These are phyloP conservation scores for Eremomyces bilateralis DNA, from an alignment of 495 filamentous ascomycete species.

Conservation along the genomic window DNA sequence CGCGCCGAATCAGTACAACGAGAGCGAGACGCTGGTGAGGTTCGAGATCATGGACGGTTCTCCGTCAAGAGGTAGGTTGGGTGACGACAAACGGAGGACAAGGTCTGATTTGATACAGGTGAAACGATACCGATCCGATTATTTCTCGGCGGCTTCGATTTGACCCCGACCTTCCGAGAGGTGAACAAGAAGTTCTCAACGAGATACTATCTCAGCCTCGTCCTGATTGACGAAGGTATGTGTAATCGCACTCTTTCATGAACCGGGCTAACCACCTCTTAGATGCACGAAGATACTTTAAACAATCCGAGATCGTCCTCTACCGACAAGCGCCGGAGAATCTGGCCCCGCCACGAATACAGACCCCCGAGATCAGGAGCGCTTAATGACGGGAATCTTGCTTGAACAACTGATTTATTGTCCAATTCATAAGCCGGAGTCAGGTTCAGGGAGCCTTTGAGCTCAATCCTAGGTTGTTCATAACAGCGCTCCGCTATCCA, in stretches of 20 bases:
- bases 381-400: too few species aligned
- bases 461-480: too few species aligned
- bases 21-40: slow-evolving; percentile 92
- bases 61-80: slow-evolving; percentile 1
- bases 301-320: slow-evolving; percentile 96
- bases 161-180: slow-evolving; percentile 96
- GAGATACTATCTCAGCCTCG: slow-evolving; percentile 88
- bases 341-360: slow-evolving; percentile 9
- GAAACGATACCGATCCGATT: slow-evolving; percentile 96
- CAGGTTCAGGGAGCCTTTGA: too few species aligned
- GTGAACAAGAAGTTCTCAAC: slow-evolving; percentile 99
- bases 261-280: not conserved
- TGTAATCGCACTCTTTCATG: not conserved
- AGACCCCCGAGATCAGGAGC: too few species aligned
- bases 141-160: slow-evolving; percentile 93
- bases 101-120: slow-evolving; percentile 21
- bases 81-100: slow-evolving; percentile 31
- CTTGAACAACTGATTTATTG: too few species aligned
- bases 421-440: too few species aligned
- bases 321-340: slow-evolving; percentile 76
- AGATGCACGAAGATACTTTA: slow-evolving; percentile 97
- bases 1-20: slow-evolving; percentile 99
- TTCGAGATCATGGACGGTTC: slow-evolving; percentile 48
- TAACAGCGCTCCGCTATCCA: too few species aligned
- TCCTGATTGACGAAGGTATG: slow-evolving; percentile 87